Conservation (phyloP, 345 rosid species). For the Hypericum androsaemum region DNA sequence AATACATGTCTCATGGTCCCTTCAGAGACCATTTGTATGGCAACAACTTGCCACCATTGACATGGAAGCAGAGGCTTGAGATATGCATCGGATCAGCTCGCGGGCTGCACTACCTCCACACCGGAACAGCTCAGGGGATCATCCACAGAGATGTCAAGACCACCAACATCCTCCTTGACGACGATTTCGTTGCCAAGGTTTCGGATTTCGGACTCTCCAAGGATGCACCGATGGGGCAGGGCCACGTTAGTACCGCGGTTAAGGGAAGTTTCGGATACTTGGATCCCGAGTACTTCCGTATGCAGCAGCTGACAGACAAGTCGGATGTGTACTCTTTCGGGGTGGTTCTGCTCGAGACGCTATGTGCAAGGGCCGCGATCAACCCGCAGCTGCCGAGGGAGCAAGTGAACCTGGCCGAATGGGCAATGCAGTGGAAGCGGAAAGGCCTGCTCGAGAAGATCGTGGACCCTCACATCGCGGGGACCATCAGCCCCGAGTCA, state of each 20-base stretch:
- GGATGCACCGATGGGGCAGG: constrained; percentile 89
- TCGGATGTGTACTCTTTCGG: constrained; percentile 97
- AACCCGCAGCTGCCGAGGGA: constrained; percentile 95
- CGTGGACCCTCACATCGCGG: constrained; percentile 75
- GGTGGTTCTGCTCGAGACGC: constrained; percentile 94
- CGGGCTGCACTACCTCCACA: constrained; percentile 90
- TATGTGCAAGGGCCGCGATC: constrained; percentile 89
- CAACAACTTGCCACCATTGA: constrained; percentile 63
- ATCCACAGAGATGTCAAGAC: constrained; percentile 98
- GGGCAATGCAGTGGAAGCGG: constrained; percentile 98
- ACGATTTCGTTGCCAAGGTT: constrained; percentile 87
- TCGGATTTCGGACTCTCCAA: constrained; percentile 98
- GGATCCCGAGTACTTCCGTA: constrained; percentile 95
- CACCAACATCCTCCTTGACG: constrained; percentile 89
- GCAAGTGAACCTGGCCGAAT: constrained; percentile 96
- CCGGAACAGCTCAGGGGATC: constrained; percentile 96
- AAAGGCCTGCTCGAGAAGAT: constrained; percentile 93
- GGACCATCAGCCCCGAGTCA: constrained; percentile 84
- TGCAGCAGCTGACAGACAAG: constrained; percentile 94
- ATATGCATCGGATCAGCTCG: constrained; percentile 96
- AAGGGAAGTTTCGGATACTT: constrained; percentile 99
- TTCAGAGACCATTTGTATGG: constrained; percentile 92
- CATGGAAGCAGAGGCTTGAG: constrained; percentile 97
- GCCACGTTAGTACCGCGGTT: constrained; percentile 98
- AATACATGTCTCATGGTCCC: constrained; percentile 98